Conservation (phyloP, 768 basidiomycete species). For the Obba rivulosa region DNA sequence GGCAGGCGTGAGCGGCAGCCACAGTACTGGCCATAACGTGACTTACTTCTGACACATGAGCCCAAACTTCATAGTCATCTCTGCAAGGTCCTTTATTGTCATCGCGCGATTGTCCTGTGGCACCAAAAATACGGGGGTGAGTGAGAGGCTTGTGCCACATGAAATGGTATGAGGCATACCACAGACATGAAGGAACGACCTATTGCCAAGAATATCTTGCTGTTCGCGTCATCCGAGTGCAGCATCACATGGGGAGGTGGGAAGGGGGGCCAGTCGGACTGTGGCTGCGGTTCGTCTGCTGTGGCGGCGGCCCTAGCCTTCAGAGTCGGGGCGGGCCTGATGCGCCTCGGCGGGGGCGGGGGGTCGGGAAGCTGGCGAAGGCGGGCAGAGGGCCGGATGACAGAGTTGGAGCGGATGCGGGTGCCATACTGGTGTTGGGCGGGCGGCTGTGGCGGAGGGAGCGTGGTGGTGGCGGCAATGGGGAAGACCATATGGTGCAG, state of each 20-base stretch:
- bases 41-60: conserved; percentile 73
- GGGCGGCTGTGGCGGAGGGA: conserved; percentile 23
- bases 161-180: conserved; percentile 36
- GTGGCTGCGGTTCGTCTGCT: conserved; percentile 11
- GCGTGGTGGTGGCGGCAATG: conserved; percentile 16
- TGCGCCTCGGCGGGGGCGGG: conserved; percentile 22
- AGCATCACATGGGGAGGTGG: conserved; percentile 62
- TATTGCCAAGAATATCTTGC: conserved; percentile 70
- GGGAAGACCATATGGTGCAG: conserved; percentile 25
- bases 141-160: background rate
- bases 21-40: conserved; percentile 9
- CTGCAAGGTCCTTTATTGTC: conserved; percentile 83
- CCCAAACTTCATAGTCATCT: conserved; percentile 59
- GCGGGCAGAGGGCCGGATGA: conserved; percentile 48
- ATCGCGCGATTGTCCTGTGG: conserved; percentile 72
- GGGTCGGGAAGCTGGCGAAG: conserved; percentile 40
- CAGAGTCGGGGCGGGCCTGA: conserved; percentile 23
- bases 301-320: conserved; percentile 15
- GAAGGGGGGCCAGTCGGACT: conserved; percentile 35
- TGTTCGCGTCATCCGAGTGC: conserved; percentile 68
- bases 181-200: conserved; percentile 70
- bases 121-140: conserved; percentile 17
- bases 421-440: conserved; percentile 45
- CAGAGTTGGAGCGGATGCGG: conserved; percentile 45
- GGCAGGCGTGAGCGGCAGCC: conserved; percentile 1